phyloP scores from a whole-genome alignment of 345 rosid species.

The Draba incana region DNA sequence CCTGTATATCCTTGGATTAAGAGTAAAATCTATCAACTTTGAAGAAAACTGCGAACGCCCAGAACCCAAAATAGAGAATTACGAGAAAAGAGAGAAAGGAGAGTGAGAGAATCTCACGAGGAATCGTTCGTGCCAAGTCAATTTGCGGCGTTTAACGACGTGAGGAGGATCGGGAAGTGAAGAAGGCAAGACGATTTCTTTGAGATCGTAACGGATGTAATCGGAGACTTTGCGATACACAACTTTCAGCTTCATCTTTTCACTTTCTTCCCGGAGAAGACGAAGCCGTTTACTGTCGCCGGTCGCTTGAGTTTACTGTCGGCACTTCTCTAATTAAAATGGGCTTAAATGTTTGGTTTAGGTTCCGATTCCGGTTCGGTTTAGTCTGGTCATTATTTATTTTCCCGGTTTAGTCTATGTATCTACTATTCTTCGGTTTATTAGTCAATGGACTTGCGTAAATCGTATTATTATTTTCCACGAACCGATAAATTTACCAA shows the following conservation, averaged over 20 bases:
- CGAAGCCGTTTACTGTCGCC: not conserved
- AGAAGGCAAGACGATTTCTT: slow-evolving; percentile 91
- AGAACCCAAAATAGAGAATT: not conserved
- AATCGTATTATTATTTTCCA: no score
- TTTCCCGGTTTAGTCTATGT: no score
- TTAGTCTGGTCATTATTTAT: no score
- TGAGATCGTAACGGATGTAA: slow-evolving; percentile 78
- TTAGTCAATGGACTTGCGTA: no score
- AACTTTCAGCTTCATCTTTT: slow-evolving; percentile 61
- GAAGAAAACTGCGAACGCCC: not conserved
- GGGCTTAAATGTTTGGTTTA: no score
- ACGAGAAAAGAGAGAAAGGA: not conserved
- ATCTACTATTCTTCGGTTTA: no score
- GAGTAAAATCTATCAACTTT: no score
- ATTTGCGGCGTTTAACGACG: slow-evolving; percentile 67
- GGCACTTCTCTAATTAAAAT: no score
- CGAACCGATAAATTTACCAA: no score
- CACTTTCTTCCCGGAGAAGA: slow-evolving; percentile 36
- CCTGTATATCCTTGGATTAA: not conserved
- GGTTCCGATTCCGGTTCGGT: no score
- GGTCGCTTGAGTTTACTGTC: no score
- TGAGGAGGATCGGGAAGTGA: slow-evolving; percentile 92
- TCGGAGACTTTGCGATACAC: slow-evolving; percentile 63
- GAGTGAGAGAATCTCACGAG: slow-evolving; percentile 47
- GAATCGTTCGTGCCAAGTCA: slow-evolving; percentile 77